These are phyloP conservation scores for Colletotrichum gigasporum DNA, from an alignment of 2,329 filamentous ascomycete genomes.

Conservation along the genomic window DNA sequence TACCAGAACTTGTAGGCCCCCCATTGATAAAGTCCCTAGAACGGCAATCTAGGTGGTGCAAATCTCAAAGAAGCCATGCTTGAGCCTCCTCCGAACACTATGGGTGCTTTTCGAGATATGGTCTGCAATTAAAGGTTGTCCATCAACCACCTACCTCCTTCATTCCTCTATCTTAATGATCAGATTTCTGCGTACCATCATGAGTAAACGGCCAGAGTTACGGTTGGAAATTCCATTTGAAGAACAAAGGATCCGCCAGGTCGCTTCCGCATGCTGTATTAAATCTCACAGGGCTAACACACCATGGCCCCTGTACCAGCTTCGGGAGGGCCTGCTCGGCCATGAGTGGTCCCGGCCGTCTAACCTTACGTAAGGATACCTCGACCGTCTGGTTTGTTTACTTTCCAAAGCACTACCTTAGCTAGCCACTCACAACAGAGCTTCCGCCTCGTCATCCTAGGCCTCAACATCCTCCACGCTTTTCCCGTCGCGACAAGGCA, in stretches of 20 bases:
- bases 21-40: background rate
- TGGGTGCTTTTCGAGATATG: too few relatives aligned
- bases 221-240: too few relatives aligned
- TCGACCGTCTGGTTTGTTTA: conserved; percentile 36
- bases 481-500: conserved; percentile 9
- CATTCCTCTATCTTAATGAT: too few relatives aligned
- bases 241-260: too few relatives aligned
- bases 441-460: background rate
- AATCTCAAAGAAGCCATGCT: too few relatives aligned
- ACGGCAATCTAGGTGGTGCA: background rate
- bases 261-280: too few relatives aligned
- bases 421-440: conserved; percentile 34
- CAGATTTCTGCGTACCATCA: too few relatives aligned
- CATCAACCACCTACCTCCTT: too few relatives aligned
- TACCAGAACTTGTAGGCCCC: background rate
- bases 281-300: background rate
- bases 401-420: conserved; percentile 31
- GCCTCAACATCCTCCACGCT: conserved; percentile 13
- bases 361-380: conserved; percentile 31
- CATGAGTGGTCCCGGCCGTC: background rate
- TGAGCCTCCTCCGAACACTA: too few relatives aligned
- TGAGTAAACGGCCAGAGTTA: too few relatives aligned
- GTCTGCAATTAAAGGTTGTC: too few relatives aligned
- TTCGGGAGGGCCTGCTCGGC: background rate
- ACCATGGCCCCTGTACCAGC: background rate